phyloP scores from a whole-genome alignment of 257 asterid genomes.

The Striga asiatica region DNA sequence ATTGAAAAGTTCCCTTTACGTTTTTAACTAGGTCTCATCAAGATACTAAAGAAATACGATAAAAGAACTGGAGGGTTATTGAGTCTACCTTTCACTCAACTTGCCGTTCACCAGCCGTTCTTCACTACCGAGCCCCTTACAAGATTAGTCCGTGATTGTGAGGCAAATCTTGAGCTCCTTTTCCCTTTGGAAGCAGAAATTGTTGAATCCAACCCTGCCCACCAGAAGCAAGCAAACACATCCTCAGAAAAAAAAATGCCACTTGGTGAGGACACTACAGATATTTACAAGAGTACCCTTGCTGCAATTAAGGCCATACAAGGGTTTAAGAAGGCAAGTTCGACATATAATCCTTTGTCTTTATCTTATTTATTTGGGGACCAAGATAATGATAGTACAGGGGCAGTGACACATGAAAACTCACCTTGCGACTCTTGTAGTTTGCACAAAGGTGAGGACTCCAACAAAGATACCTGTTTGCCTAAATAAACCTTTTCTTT shows the following conservation, averaged over 20 bases:
- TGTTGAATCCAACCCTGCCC: conserved; percentile 33
- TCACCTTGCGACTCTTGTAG: conserved; percentile 38
- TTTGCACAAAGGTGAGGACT: conserved; percentile 31
- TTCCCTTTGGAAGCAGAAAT: conserved; percentile 77
- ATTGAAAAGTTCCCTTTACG: too few species aligned
- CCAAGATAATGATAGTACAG: conserved; percentile 47
- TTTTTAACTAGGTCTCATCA: conserved; percentile 63
- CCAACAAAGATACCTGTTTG: conserved; percentile 25
- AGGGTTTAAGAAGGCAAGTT: conserved; percentile 75
- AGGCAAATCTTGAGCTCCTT: conserved; percentile 74
- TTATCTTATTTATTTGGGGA: conserved; percentile 53
- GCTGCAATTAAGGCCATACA: conserved; percentile 86
- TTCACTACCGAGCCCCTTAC: conserved; percentile 76
- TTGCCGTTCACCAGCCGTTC: conserved; percentile 80
- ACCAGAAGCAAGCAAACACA: conserved; percentile 19
- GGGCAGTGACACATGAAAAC: conserved; percentile 62
- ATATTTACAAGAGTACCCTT: conserved; percentile 64
- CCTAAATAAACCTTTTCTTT: conserved; percentile 28
- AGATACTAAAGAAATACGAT: conserved; percentile 87
- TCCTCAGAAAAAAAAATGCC: conserved; percentile 19
- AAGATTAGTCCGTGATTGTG: conserved; percentile 74
- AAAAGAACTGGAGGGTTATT: conserved; percentile 75
- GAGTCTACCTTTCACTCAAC: conserved; percentile 66
- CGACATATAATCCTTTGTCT: conserved; percentile 79
- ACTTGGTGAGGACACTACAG: conserved; percentile 56